Evolutionary conservation across 192 early-diverging fungal genomes (phyloP).

Genomic region (Cetraspora pellucida): DNA sequence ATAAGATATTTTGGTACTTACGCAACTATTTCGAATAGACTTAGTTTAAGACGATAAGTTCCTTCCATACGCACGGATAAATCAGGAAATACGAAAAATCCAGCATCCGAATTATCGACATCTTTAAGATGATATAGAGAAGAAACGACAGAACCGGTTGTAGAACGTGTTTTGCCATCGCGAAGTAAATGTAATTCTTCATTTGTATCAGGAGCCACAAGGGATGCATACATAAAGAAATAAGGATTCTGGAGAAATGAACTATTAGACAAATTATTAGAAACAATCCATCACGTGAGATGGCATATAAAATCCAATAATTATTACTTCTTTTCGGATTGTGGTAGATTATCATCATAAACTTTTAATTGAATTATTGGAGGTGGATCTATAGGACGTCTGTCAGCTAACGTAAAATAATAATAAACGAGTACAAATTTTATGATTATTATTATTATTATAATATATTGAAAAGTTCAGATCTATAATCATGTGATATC

Average conservation of each 20-base stretch:
- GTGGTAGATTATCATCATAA: constrained; percentile 22
- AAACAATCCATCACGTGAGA: no score
- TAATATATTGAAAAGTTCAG: no score
- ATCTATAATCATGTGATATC: no score
- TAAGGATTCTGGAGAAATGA: constrained; percentile 80
- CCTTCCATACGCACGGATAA: constrained; percentile 94
- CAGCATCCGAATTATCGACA: constrained; percentile 82
- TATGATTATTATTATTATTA: not conserved
- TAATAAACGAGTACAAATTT: not conserved
- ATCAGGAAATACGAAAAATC: constrained; percentile 97
- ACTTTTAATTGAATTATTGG: constrained; percentile 66
- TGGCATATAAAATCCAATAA: no score
- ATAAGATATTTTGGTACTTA: constrained; percentile 36
- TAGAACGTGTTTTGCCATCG: constrained; percentile 82
- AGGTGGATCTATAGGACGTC: constrained; percentile 78
- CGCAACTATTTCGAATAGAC: constrained; percentile 90
- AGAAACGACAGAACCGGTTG: constrained; percentile 91
- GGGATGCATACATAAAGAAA: constrained; percentile 96
- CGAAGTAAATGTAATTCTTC: constrained; percentile 87
- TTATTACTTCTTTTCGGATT: constrained; percentile 27
- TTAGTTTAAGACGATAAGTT: constrained; percentile 78
- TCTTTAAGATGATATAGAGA: constrained; percentile 91
- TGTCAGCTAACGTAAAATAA: constrained; percentile 55
- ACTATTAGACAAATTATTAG: constrained; percentile 1
- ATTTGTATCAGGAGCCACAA: constrained; percentile 79